Evolutionary conservation across 106 monocot species (phyloP), one percentile per base, ranked within the genome.

Genomic region (Dioscorea dumetorum): DNA sequence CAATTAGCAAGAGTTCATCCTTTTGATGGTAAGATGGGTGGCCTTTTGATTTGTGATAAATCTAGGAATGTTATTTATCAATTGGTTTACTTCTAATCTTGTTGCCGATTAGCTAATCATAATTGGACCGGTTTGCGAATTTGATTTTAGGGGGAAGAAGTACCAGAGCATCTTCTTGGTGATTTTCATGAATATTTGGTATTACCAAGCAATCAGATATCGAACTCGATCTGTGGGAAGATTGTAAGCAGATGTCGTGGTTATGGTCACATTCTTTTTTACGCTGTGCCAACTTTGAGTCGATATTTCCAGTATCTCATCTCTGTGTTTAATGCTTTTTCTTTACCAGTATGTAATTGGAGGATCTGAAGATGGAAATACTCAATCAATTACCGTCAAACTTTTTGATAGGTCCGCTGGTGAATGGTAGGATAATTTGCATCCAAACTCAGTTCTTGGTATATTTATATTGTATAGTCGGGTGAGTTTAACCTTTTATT

Each of bases 341-440:
- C 57, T 66, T n/a, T 53, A 71, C 74, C 79, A 95, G 95, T 95
- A 88, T 80, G 80, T 80, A 33, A 33, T 95, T 69, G 79, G 79
- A 19, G 78, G 78, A 79, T 72, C 71, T 54, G 75, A 59, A 57
- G 74, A 78, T 61, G 78, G 48, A 63, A 66, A 49, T 15, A 48
- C 67, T 22, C 80, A 60, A 3, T 78, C 62, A 1, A 70, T 76
- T 63, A 49, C n/a, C 22, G 75, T 95, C 28, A 81, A 69, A 68
- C 68, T 95, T 49, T 91, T 84, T 23, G 70, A 81, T 51, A 86
- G 82, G 65, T 56, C 51, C 32, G 76, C 74, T 6, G 64, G 68
- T 2, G 78, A 64, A 79, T 86, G 95, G 95, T 95, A 54, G 67
- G 75, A 68, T 64, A 41, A 12, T 61, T 32, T 49, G 15, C n/a